Evolutionary conservation across 2,329 filamentous ascomycete species (phyloP).

Genomic region (Colletotrichum sublineola): DNA sequence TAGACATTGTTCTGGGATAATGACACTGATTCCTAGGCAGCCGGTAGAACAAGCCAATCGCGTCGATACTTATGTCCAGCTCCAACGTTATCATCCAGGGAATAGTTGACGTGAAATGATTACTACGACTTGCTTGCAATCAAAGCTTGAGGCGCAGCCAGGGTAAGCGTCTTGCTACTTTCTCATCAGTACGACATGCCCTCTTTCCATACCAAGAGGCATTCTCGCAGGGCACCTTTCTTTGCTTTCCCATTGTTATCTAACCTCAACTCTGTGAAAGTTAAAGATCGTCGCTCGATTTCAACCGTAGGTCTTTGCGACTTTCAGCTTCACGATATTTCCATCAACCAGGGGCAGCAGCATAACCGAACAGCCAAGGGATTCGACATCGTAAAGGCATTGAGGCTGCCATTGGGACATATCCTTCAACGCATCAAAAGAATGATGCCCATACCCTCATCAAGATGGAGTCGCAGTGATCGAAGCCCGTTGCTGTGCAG

Average conservation of each 20-base stretch:
- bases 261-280: neutral
- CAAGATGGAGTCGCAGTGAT: neutral
- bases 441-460: neutral
- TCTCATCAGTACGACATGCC: neutral
- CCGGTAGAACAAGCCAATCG: neutral
- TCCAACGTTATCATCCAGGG: no score
- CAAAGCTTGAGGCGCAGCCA: neutral
- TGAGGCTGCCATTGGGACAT: neutral
- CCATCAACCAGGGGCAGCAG: neutral
- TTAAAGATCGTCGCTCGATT: neutral
- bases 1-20: constrained; percentile 9
- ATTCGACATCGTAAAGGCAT: neutral
- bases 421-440: neutral
- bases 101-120: neutral
- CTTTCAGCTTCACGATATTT: neutral
- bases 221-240: neutral
- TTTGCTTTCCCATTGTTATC: neutral
- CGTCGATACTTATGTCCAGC: neutral
- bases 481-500: neutral
- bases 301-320: neutral
- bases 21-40: neutral
- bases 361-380: neutral
- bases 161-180: neutral
- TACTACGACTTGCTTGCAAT: no score
- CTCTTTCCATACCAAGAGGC: no score